Evolutionary conservation across 2,329 filamentous ascomycete species (phyloP).

Genomic region (Ploettnerulaceae sp.): DNA sequence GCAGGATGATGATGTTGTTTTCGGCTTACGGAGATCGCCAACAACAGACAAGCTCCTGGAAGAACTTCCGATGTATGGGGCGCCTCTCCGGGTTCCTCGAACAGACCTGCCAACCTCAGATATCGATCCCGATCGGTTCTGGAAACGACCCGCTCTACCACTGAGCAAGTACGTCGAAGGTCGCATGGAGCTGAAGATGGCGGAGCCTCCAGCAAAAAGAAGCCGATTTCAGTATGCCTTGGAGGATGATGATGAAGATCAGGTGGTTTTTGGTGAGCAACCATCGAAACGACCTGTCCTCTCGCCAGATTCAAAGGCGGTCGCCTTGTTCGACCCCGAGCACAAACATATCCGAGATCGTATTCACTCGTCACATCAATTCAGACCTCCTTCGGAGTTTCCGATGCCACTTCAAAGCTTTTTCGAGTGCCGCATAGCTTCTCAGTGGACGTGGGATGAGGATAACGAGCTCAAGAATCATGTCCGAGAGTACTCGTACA

Average conservation of each 20-base stretch:
- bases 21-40: constrained; percentile 69
- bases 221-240: constrained; percentile 79
- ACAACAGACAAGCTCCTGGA: constrained; percentile 71
- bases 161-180: constrained; percentile 84
- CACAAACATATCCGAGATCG: constrained; percentile 87
- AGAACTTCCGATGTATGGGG: constrained; percentile 75
- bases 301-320: constrained; percentile 65
- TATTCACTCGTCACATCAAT: constrained; percentile 85
- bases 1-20: constrained; percentile 76
- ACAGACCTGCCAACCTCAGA: constrained; percentile 54
- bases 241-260: constrained; percentile 62
- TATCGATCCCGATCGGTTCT: constrained; percentile 62
- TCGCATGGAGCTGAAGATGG: constrained; percentile 65
- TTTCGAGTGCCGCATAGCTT: constrained; percentile 80
- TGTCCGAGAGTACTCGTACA: constrained; percentile 92
- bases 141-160: constrained; percentile 73
- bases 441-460: constrained; percentile 86
- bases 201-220: constrained; percentile 65
- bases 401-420: constrained; percentile 87
- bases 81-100: constrained; percentile 54
- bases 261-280: constrained; percentile 33
- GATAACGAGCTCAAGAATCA: constrained; percentile 83
- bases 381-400: constrained; percentile 86
- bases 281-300: constrained; percentile 40
- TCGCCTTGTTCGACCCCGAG: constrained; percentile 84